phyloP scores from a whole-genome alignment of 2,329 filamentous ascomycete genomes.

The Cercospora sp. region DNA sequence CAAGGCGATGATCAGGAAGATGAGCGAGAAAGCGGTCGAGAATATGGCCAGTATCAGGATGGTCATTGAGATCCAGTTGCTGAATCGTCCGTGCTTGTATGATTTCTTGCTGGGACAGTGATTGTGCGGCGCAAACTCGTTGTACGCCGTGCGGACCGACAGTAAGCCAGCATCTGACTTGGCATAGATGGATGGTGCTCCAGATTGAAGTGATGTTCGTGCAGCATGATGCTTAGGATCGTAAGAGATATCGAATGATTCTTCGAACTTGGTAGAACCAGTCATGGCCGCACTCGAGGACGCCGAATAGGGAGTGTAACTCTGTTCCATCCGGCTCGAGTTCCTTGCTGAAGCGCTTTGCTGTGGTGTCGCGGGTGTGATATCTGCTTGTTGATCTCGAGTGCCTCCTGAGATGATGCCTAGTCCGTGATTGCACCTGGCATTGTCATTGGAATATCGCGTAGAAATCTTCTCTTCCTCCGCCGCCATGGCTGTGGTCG shows the following conservation, averaged over 20 bases:
- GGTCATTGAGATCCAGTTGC: constrained; percentile 50
- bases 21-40: constrained; percentile 62
- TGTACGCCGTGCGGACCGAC: constrained; percentile 27
- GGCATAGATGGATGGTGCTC: constrained; percentile 29
- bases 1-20: constrained; percentile 67
- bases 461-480: constrained; percentile 35
- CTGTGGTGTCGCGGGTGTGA: constrained; percentile 24
- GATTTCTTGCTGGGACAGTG: constrained; percentile 25
- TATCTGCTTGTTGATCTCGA: not conserved
- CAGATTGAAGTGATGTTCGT: constrained; percentile 31
- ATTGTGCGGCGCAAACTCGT: constrained; percentile 32
- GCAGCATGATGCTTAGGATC: constrained; percentile 23
- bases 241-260: constrained; percentile 19
- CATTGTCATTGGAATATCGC: not conserved
- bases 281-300: constrained; percentile 30
- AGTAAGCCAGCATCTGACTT: constrained; percentile 33
- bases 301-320: constrained; percentile 26
- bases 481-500: constrained; percentile 34
- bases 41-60: constrained; percentile 57
- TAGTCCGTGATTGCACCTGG: constrained; percentile 34
- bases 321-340: constrained; percentile 21
- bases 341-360: constrained; percentile 15
- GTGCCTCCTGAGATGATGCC: constrained; percentile 36
- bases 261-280: constrained; percentile 31
- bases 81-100: constrained; percentile 22